These are phyloP conservation scores for Euryodendron excelsum DNA, from an alignment of 148 eudicot species.

Conservation along the genomic window DNA sequence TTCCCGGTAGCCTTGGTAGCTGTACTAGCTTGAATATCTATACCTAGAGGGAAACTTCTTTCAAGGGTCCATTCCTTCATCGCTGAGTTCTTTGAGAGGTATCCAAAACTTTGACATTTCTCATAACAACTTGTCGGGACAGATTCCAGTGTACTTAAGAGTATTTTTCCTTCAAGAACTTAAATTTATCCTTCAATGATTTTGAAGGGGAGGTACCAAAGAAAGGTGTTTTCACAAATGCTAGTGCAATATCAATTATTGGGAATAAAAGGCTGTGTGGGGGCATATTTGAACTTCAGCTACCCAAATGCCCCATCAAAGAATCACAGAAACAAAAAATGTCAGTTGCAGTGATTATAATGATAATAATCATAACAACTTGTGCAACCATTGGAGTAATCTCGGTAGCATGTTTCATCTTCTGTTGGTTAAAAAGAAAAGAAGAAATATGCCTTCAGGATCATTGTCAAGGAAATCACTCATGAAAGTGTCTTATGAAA, in stretches of 20 bases:
- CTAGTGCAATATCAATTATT: slow-evolving; percentile 1
- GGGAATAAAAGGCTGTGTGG: slow-evolving; percentile 20
- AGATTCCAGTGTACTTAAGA: neutral
- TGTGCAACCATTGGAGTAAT: neutral
- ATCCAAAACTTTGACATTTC: slow-evolving; percentile 12
- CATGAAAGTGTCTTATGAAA: neutral
- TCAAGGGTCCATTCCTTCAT: slow-evolving; percentile 1
- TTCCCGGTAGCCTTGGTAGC: slow-evolving; percentile 6
- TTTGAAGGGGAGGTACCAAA: slow-evolving; percentile 18
- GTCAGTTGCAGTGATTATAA: neutral
- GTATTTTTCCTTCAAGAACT: neutral
- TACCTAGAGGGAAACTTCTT: neutral
- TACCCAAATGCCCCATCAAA: neutral
- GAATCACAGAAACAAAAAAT: neutral
- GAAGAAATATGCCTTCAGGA: neutral
- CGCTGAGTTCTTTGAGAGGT: neutral
- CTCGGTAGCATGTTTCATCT: neutral
- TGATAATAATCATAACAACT: neutral
- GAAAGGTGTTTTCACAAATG: slow-evolving; percentile 9
- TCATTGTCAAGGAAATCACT: neutral
- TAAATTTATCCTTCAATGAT: slow-evolving; percentile 14
- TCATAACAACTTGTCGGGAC: slow-evolving; percentile 16
- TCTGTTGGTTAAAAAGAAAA: neutral
- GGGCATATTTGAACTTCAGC: neutral
- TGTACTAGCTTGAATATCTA: neutral